Evolutionary conservation across 148 eudicot genomes (phyloP).

Genomic region (Vaccinium vitisidaea): DNA sequence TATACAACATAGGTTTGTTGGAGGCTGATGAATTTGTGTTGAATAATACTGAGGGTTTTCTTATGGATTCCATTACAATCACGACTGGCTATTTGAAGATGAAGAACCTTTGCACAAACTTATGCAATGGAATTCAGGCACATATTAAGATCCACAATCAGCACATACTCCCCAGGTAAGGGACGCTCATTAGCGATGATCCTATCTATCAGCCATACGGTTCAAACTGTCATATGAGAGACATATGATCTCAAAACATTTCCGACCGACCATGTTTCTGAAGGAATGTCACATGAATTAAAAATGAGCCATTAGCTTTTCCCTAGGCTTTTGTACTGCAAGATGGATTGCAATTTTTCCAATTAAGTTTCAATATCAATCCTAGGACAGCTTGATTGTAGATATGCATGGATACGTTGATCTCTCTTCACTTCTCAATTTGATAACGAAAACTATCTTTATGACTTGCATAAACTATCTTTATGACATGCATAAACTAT

Average conservation of each 20-base stretch:
- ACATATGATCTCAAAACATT: neutral
- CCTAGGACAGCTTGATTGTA: neutral
- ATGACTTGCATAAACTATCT: neutral
- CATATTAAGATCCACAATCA: conserved; percentile 81
- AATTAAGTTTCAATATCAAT: neutral
- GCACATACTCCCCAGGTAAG: conserved; percentile 75
- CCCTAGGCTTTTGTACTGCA: neutral
- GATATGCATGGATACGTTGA: neutral
- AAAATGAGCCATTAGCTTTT: neutral
- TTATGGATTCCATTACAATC: conserved; percentile 61
- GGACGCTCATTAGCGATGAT: neutral
- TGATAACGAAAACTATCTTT: neutral
- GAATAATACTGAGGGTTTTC: conserved; percentile 57
- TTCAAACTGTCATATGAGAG: neutral
- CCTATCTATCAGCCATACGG: neutral
- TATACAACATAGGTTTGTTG: conserved; percentile 34
- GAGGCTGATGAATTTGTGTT: conserved; percentile 82
- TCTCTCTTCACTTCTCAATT: neutral
- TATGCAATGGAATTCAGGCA: conserved; percentile 63
- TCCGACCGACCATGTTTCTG: neutral
- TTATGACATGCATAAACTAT: too few relatives aligned
- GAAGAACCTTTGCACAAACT: conserved; percentile 65
- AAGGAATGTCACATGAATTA: neutral
- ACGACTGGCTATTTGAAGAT: conserved; percentile 75
- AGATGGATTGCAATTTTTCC: neutral